Evolutionary conservation across 2,329 filamentous ascomycete species (phyloP), one percentile per base, ranked within the genome.

Genomic region (Clonostachys rosea): DNA sequence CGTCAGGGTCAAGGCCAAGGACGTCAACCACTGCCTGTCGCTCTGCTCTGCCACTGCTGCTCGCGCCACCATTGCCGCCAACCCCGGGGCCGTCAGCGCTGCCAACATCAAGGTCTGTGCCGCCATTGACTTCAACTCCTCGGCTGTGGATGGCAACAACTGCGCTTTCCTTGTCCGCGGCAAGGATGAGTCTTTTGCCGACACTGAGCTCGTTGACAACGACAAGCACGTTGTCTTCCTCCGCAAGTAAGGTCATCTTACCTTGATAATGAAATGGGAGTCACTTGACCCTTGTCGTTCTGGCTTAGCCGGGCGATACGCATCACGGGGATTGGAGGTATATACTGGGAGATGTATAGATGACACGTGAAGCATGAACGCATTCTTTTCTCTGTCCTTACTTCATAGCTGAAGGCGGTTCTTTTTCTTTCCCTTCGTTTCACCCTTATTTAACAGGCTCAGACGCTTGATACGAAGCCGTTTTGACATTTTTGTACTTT

Each of bases 21-120:
- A 57, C 44, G 54, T 53, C 42, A 56, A 58, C 51, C 50, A 54
- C 51, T 57, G 55, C 50, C 47, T 58, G 35, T 52, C 55, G 43
- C 43, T 51, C 47, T 57, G 55, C 54, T 54, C 57, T 42, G 50
- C 51, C 30, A 34, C 54, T 20, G 49, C 50, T 11, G 55, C 54
- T 35, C 50, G 51, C 37, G 44, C 49, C 18, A 58, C 56, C 24
- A 41, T 57, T n/a, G 14, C 47, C 8, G 50, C 48, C 41, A 37
- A 52, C 13, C 48, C 41, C 47, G 45, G 50, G 47, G 48, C 48
- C 20, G 49, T 49, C 6, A 51, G 55, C 17, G 14, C 47, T 24
- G 48, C 49, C 39, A 47, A 53, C 46, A 49, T 57, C 49, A 46
- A 42, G 30, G 45, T 56, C 46, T 58, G 56, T 50, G 47, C 50